phyloP scores from a whole-genome alignment of 2,329 filamentous ascomycete genomes.

The Botrytis tulipae region DNA sequence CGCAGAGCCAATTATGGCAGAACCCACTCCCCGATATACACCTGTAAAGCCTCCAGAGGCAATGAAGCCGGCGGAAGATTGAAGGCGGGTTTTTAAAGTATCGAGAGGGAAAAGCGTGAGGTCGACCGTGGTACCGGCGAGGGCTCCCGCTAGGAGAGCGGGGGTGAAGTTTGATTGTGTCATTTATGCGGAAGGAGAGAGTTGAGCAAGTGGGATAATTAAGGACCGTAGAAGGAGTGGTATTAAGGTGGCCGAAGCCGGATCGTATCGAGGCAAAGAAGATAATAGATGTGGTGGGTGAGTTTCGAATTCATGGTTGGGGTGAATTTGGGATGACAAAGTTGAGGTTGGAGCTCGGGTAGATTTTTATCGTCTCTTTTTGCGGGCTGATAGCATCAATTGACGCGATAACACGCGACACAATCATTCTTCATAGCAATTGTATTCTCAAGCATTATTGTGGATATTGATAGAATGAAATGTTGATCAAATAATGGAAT shows the following conservation, averaged over 20 bases:
- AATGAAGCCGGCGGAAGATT: slow-evolving; percentile 76
- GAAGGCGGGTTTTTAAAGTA: slow-evolving; percentile 96
- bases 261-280: slow-evolving; percentile 1
- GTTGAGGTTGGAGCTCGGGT: slow-evolving; percentile 19
- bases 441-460: neutral
- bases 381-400: neutral
- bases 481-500: slow-evolving; percentile 5
- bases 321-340: slow-evolving; percentile 16
- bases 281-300: neutral
- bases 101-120: slow-evolving; percentile 96
- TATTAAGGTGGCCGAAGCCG: slow-evolving; percentile 17
- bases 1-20: slow-evolving; percentile 84
- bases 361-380: slow-evolving; percentile 16
- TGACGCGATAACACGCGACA: neutral
- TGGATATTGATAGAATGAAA: neutral
- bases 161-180: slow-evolving; percentile 52
- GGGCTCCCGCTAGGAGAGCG: slow-evolving; percentile 74
- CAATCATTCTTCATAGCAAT: neutral
- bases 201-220: slow-evolving; percentile 18
- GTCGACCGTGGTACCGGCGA: slow-evolving; percentile 95
- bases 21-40: slow-evolving; percentile 90
- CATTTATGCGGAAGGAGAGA: slow-evolving; percentile 24
- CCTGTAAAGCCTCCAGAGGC: slow-evolving; percentile 83
- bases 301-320: slow-evolving; percentile 6
- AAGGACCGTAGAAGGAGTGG: neutral